Evolutionary conservation across 306 rosid genomes (phyloP).

Genomic region (Coriaria nepalensis): DNA sequence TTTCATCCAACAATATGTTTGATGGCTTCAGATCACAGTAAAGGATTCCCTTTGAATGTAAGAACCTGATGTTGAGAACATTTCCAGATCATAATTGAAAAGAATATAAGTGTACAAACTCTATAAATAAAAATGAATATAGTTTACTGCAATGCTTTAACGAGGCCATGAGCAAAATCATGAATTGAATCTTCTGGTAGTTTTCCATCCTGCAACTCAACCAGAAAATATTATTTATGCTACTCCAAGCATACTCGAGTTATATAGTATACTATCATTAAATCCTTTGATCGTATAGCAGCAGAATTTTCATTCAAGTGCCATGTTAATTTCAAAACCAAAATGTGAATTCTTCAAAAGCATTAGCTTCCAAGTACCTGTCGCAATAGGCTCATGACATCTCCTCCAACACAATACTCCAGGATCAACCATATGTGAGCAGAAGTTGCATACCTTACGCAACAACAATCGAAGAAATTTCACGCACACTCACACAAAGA

Average conservation of each 20-base stretch:
- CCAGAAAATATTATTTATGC: constrained; percentile 13
- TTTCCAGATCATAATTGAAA: constrained; percentile 14
- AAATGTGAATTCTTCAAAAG: background rate
- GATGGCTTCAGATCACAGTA: constrained; percentile 96
- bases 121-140: constrained; percentile 6
- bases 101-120: constrained; percentile 12
- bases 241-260: background rate
- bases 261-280: too few species aligned
- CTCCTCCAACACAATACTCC: constrained; percentile 97
- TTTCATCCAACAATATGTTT: constrained; percentile 79
- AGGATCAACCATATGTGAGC: constrained; percentile 95
- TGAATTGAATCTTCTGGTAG: constrained; percentile 91
- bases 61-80: constrained; percentile 38
- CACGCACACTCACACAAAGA: background rate
- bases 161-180: constrained; percentile 58
- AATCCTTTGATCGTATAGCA: background rate
- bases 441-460: constrained; percentile 82
- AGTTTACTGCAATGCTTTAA: constrained; percentile 69
- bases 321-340: background rate
- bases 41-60: constrained; percentile 83
- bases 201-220: constrained; percentile 56
- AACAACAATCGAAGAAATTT: background rate
- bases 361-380: constrained; percentile 38
- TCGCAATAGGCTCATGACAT: constrained; percentile 62
- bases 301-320: background rate